Base-by-base conservation (phyloP, 2,329 filamentous ascomycete genomes). In the Trichoderma gracile region DNA sequence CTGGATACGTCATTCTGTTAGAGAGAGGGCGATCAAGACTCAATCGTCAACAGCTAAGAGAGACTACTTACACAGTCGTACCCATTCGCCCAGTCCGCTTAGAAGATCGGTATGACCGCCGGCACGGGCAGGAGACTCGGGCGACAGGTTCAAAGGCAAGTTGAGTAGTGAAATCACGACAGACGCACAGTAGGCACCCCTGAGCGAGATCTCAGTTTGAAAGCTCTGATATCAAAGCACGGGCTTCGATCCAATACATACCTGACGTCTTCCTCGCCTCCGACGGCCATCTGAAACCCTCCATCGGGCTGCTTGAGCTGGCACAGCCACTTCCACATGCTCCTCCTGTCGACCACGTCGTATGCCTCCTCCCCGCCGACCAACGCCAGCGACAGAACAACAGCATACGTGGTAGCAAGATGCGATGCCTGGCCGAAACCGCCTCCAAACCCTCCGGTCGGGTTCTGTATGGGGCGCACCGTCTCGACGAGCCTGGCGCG, bases 251-350 rank as follows among this genome's bases (percentile, higher is more conserved):
- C 42, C 25, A 50, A 63, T 50, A 76, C 82, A 76, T 82, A 91
- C 90, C 92, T 88, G 66, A 97, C 90, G 76, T 99, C 95, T 77
- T 95, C 90, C 79, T 99, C 95, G 65, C 93, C 95, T 66, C 90
- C 92, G 56, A 90, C 79, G 58, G 88, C 89, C 81, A 99, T 90
- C 71, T 89, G 87, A 75, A 99, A 98, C n/a, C 92, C 92, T 57
- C 95, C 95, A 74, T 92, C 87, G 12, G 85, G 80, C 77, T 96
- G 91, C 81, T 98, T 99, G 74, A 98, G 82, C 45, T 82, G 82
- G 68, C 90, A 92, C 19, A 99, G 84, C 89, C 92, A 99, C 76
- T 86, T 89, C 92, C 94, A 97, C 88, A 98, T 90, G 56, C 87
- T 82, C 73, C 87, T 86, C 67, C 95, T 87, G 78, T 98, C 89